Evolutionary conservation across 371 early-diverging fungal genomes (phyloP).

Genomic region (Funneliformis caledonium): DNA sequence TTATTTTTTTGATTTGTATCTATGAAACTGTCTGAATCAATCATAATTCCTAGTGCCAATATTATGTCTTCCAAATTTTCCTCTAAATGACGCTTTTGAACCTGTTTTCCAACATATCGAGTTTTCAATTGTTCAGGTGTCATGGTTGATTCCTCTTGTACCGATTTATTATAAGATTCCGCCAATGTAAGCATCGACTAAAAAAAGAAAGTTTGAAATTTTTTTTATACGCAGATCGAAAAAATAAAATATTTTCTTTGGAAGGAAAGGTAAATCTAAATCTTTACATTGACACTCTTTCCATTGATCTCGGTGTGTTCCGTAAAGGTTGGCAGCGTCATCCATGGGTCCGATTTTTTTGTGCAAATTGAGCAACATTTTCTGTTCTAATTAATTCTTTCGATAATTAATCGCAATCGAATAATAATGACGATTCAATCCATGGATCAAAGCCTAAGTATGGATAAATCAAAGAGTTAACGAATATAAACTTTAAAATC

Average conservation of each 20-base stretch:
- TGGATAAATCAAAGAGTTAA: constrained; percentile 4
- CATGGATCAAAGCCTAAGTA: constrained; percentile 94
- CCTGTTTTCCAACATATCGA: constrained; percentile 97
- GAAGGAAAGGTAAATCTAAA: neutral
- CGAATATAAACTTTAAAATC: neutral
- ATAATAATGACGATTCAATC: constrained; percentile 99
- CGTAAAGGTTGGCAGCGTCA: constrained; percentile 78
- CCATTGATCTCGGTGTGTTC: constrained; percentile 84
- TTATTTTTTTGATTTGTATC: neutral
- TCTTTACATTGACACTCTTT: constrained; percentile 75
- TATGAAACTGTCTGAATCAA: constrained; percentile 83
- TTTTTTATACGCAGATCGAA: neutral
- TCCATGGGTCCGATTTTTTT: constrained; percentile 99
- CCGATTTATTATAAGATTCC: constrained; percentile 94
- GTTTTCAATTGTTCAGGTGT: constrained; percentile 76
- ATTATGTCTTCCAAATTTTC: constrained; percentile 87
- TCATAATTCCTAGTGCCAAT: constrained; percentile 93
- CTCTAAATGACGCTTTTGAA: constrained; percentile 97
- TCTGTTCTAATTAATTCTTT: constrained; percentile 98
- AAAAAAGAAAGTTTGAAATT: constrained; percentile 24
- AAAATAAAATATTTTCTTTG: too few relatives aligned
- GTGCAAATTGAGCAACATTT: constrained; percentile 98
- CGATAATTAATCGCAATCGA: constrained; percentile 99
- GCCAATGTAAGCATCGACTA: constrained; percentile 86
- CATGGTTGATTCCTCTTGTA: constrained; percentile 81